Conservation (phyloP, 106 monocot genomes). For the Dendrobium officinale region DNA sequence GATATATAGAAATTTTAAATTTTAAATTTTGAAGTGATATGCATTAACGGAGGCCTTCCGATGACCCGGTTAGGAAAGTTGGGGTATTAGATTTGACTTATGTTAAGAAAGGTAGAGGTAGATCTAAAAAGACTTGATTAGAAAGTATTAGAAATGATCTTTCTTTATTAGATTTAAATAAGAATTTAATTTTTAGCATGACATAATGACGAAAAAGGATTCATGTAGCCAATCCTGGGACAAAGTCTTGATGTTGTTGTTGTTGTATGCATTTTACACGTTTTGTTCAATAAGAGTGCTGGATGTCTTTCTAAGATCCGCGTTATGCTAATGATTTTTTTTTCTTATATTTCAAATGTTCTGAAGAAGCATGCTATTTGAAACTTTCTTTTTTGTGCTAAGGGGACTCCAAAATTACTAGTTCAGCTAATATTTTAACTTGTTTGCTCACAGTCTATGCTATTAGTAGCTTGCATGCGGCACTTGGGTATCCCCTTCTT, state of each 20-base stretch:
- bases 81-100: too few species aligned
- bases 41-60: too few species aligned
- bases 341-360: neutral
- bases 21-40: neutral
- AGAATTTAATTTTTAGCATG: too few species aligned
- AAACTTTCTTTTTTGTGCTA: neutral
- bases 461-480: constrained; percentile 54
- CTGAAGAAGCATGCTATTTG: neutral
- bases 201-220: too few species aligned
- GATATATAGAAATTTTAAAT: neutral
- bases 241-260: too few species aligned
- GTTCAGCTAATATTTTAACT: constrained; percentile 1
- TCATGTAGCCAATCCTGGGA: too few species aligned
- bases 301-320: neutral
- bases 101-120: too few species aligned
- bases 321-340: neutral
- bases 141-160: too few species aligned
- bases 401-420: neutral
- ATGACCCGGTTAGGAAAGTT: too few species aligned
- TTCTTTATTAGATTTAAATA: too few species aligned
- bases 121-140: too few species aligned
- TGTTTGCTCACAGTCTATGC: constrained; percentile 54
- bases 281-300: neutral
- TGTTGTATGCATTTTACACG: neutral
- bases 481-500: constrained; percentile 72